Percentiles rank a stretch among this genome's conserved stretches.
Evolutionary conservation across 2,329 filamentous ascomycete species (phyloP).

Genomic region (Rhytidhysteron rufulum): DNA sequence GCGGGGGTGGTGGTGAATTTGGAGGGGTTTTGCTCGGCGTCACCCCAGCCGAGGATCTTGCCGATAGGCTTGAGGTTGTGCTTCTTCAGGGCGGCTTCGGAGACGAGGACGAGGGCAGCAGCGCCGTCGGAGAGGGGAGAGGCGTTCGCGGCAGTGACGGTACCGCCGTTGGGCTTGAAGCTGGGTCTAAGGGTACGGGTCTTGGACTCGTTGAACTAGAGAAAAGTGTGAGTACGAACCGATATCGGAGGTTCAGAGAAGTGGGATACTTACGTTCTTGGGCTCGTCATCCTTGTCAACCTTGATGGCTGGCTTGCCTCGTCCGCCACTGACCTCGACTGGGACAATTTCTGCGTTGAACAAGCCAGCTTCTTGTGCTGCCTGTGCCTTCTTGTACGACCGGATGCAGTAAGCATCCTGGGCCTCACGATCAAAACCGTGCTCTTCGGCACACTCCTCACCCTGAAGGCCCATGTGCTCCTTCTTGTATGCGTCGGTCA

Average conservation of each 20-base stretch:
- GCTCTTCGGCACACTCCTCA: constrained; percentile 86
- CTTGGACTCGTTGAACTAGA: constrained; percentile 50
- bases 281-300: constrained; percentile 90
- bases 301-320: constrained; percentile 80
- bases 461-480: constrained; percentile 94
- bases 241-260: neutral
- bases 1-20: constrained; percentile 95
- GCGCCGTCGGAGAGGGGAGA: constrained; percentile 95
- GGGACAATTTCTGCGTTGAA: constrained; percentile 87
- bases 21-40: constrained; percentile 84
- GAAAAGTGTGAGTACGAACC: neutral
- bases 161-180: constrained; percentile 81
- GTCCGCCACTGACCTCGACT: constrained; percentile 79
- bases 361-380: constrained; percentile 73
- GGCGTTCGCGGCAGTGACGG: constrained; percentile 93
- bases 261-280: constrained; percentile 65
- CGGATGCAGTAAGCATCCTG: constrained; percentile 96
- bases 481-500: constrained; percentile 92
- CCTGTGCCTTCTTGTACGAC: constrained; percentile 90
- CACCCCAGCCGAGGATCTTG: constrained; percentile 96
- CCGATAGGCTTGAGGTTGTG: constrained; percentile 87
- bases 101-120: constrained; percentile 86
- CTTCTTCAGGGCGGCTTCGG: constrained; percentile 89
- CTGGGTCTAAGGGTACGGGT: constrained; percentile 59
- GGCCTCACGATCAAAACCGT: constrained; percentile 74